Evolutionary conservation across 116 monocot genomes (phyloP), one percentile per base, ranked within the genome.

Genomic region (Iris pallida): DNA sequence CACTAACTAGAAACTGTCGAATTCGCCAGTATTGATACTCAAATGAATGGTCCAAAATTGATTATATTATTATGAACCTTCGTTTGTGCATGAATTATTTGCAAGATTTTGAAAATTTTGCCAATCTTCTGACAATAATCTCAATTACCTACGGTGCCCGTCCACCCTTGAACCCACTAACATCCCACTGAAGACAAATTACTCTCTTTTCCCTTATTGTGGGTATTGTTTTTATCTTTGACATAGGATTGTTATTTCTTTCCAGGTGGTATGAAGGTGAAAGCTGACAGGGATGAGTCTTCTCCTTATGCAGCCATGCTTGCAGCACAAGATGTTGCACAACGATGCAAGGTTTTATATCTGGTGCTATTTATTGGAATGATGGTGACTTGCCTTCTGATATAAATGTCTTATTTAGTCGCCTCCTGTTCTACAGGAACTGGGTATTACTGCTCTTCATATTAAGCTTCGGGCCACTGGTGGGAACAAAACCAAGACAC

Each of bases 191-290:
- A 9, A 58, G 3, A 30, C 30, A 30, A 30, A 30, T 30, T 30
- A 30, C 30, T 20, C 5, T 44, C 44, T 44, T 61, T 61, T 61
- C 19, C 19, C n/a, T 13, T 56, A 15, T n/a, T n/a, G 16, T 56
- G 12, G 17, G 6, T 14, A 8, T 52, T 52, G 17, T 9, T 51
- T 13, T 51, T 2, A 51, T 7, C 13, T 51, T 51, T 13, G 49
- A 9, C 7, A 51, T 7, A 51, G 49, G 7, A 9, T 51, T 51
- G 13, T 7, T 51, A 51, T 51, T 3, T 7, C 18, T 16, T 52
- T 58, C 3, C 69, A 86, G 86, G 86, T 62, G 86, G 86, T 5
- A 86, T 86, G 86, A 86, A 86, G 69, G 86, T 86, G 7, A 86
- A 86, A 57, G 86, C 82, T 52, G 86, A 86, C 66, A 60, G 86